phyloP scores from a whole-genome alignment of 306 rosid species.

The Coriaria nepalensis region DNA sequence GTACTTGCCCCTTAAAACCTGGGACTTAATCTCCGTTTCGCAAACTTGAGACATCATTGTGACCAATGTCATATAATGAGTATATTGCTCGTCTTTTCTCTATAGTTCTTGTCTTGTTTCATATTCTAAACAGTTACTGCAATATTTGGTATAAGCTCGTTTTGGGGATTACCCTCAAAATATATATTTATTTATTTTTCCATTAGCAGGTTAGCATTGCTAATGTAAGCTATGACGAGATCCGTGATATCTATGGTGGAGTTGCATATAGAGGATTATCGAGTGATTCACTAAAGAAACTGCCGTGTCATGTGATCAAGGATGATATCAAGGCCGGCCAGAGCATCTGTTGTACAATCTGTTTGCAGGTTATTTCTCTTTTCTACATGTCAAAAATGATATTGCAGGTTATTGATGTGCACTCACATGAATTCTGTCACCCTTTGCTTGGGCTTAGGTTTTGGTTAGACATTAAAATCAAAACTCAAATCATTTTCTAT shows the following conservation, averaged over 20 bases:
- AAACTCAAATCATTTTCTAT: no score
- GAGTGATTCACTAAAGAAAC: constrained; percentile 37
- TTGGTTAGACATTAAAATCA: no score
- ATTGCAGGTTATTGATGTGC: neutral
- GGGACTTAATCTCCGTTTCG: no score
- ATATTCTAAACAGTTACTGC: no score
- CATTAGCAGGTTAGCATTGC: constrained; percentile 35
- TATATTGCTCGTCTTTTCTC: no score
- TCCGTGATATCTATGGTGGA: constrained; percentile 30
- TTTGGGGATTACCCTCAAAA: neutral
- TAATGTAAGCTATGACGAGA: constrained; percentile 31
- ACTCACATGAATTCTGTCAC: no score
- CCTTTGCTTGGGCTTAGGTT: no score
- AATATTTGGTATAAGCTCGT: no score
- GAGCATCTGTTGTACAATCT: constrained; percentile 44
- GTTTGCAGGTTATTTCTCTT: constrained; percentile 52
- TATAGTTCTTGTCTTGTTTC: no score
- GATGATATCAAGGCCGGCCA: constrained; percentile 36
- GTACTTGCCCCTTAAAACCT: no score
- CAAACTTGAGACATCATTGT: no score
- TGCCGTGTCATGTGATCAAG: constrained; percentile 41
- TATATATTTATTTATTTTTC: neutral
- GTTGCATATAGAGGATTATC: constrained; percentile 44
- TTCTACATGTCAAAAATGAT: neutral
- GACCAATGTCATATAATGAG: no score